Evolutionary conservation across 768 basidiomycete genomes (phyloP), one percentile per base, ranked within the genome.

Genomic region (Aureoboletus auriporus): DNA sequence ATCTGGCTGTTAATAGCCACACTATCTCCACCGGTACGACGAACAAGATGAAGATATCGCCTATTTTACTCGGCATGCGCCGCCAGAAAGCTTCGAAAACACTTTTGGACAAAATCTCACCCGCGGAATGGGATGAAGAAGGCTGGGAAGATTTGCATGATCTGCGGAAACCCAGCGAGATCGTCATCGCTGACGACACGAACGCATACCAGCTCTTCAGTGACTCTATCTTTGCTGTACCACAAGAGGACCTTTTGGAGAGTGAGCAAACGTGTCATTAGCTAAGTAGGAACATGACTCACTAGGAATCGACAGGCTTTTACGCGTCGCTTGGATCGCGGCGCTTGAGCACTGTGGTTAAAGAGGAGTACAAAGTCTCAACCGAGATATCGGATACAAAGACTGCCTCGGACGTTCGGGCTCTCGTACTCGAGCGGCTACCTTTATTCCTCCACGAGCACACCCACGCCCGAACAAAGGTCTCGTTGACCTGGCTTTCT

Each of bases 361-460:
- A 78, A 51, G 91, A 94, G 58, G 85, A 89, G 29, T 88, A 90
- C 58, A 77, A 80, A 44, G 74, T 80, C 0, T 70, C 76, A 4
- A 65, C 65, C 11, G 83, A 88, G 61, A 63, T 82, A 16, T 67
- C 62, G 35, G 65, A 73, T 35, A 71, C 76, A 0, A 76, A 73
- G 52, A 64, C 68, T 23, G 77, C 83, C 3, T 54, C 60, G 1
- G 80, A 84, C 9, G 76, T 75, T 9, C 80, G 81, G 3, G 57
- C 72, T 3, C 72, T 91, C 33, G 81, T 93, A 11, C 68, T 95
- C 26, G 89, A 97, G 67, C 74, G 94, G 29, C 70, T 96, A 16
- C 90, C 94, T 0, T 71, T 99, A 28, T 97, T 98, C 71, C 74
- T 98, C 5, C 86, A 95, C 44, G 95, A 97, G 58, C 88, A 93